A percentile compares a stretch with the other conserved stretches of the same genome.
These are phyloP conservation scores for Myxozyma monticola DNA, from an alignment of 805 yeast genomes.

Conservation along the genomic window DNA sequence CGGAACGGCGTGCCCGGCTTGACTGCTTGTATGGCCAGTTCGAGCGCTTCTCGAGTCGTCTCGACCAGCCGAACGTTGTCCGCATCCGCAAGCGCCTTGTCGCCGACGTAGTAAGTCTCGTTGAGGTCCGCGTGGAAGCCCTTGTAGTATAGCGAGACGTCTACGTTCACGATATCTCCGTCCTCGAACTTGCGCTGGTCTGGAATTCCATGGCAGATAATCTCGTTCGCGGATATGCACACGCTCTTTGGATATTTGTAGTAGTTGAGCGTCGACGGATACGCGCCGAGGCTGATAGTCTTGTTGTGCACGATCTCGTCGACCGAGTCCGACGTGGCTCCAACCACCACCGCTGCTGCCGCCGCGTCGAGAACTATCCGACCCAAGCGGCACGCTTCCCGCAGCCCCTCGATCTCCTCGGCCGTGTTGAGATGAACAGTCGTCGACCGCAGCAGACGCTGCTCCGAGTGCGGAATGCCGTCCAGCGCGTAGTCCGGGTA, in stretches of 20 bases:
- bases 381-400: conserved; percentile 71
- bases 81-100: conserved; percentile 73
- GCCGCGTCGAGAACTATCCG: conserved; percentile 89
- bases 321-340: conserved; percentile 89
- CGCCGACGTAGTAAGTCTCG: conserved; percentile 96
- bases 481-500: conserved; percentile 80
- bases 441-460: conserved; percentile 64
- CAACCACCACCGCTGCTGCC: conserved; percentile 80
- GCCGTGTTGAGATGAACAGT: conserved; percentile 62
- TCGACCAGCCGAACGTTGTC: conserved; percentile 89
- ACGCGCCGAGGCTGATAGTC: conserved; percentile 81
- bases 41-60: conserved; percentile 83
- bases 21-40: conserved; percentile 76
- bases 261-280: conserved; percentile 94
- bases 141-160: conserved; percentile 77
- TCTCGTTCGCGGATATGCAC: conserved; percentile 93
- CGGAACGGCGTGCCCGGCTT: conserved; percentile 92
- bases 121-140: conserved; percentile 94
- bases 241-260: conserved; percentile 89
- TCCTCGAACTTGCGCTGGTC: conserved; percentile 83
- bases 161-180: conserved; percentile 92
- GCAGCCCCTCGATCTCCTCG: conserved; percentile 72
- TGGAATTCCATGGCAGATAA: conserved; percentile 96
- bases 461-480: conserved; percentile 80
- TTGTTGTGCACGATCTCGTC: conserved; percentile 86